A percentile compares a stretch with the other conserved stretches of the same genome.
Conservation (phyloP, 306 rosid genomes). For the Cucurbita maxima region DNA sequence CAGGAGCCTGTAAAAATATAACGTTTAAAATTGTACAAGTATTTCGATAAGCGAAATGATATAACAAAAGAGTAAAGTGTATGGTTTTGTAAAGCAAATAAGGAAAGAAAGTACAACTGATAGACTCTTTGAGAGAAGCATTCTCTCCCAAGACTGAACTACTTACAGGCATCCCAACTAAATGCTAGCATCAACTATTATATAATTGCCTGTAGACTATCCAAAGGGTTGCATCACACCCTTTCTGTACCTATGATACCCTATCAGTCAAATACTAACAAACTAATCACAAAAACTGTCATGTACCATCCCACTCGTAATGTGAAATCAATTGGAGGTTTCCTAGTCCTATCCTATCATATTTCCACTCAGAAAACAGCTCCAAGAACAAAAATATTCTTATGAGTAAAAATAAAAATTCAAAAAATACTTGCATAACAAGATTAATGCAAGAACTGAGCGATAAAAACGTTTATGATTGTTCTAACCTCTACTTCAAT, state of each 20-base stretch:
- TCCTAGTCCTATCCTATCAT: background rate
- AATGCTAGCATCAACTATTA: background rate
- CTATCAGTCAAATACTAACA: background rate
- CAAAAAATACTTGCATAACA: background rate
- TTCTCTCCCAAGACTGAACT: background rate
- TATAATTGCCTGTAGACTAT: background rate
- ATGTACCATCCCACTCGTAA: background rate
- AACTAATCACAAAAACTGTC: background rate
- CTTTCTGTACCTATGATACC: background rate
- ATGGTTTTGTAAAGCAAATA: background rate
- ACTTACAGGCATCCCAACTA: background rate
- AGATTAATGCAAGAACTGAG: background rate
- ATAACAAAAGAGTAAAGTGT: background rate
- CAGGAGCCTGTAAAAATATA: constrained; percentile 38
- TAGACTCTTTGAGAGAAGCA: background rate
- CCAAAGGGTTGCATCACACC: background rate
- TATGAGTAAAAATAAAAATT: background rate
- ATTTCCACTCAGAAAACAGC: background rate
- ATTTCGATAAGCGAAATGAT: background rate
- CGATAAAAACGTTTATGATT: constrained; percentile 1
- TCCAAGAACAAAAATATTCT: background rate
- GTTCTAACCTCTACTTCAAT: constrained; percentile 52
- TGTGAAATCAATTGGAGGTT: background rate
- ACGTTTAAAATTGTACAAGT: constrained; percentile 4
- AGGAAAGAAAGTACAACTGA: background rate